Percentiles rank a stretch among this genome's conserved stretches.
These are phyloP conservation scores for Xylariaceae sp. DNA, from an alignment of 2,329 filamentous ascomycete species.

Conservation along the genomic window DNA sequence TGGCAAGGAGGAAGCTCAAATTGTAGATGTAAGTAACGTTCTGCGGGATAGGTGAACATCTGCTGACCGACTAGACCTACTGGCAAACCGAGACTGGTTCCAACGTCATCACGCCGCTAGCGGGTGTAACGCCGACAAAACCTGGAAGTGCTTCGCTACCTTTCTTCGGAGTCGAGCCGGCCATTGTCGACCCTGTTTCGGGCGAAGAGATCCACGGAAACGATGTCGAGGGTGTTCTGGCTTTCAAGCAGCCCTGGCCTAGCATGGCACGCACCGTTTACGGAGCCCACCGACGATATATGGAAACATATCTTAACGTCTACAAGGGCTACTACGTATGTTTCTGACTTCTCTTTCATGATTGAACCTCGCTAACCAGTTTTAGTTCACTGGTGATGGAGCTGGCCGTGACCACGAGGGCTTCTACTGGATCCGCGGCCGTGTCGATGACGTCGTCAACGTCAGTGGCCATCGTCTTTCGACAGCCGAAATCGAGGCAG, in stretches of 20 bases:
- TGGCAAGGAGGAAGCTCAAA: constrained; percentile 86
- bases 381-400: constrained; percentile 83
- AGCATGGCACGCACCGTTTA: constrained; percentile 98
- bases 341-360: constrained; percentile 19
- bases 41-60: not conserved
- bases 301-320: constrained; percentile 97
- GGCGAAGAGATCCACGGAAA: constrained; percentile 92
- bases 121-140: constrained; percentile 92
- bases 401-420: constrained; percentile 95
- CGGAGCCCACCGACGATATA: constrained; percentile 96
- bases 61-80: constrained; percentile 67
- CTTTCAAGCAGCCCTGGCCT: constrained; percentile 97
- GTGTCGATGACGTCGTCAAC: constrained; percentile 98
- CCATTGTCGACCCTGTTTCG: constrained; percentile 93
- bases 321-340: constrained; percentile 97
- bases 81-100: constrained; percentile 99
- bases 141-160: constrained; percentile 92
- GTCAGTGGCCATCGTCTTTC: constrained; percentile 94
- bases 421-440: constrained; percentile 99
- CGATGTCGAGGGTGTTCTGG: constrained; percentile 93
- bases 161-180: constrained; percentile 97
- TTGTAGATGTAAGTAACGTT: constrained; percentile 77
- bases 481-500: constrained; percentile 96
- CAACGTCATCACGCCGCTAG: constrained; percentile 90
- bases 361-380: constrained; percentile 17